These are phyloP conservation scores for Diaporthe destruens DNA, from an alignment of 2,329 filamentous ascomycete genomes.

Conservation along the genomic window DNA sequence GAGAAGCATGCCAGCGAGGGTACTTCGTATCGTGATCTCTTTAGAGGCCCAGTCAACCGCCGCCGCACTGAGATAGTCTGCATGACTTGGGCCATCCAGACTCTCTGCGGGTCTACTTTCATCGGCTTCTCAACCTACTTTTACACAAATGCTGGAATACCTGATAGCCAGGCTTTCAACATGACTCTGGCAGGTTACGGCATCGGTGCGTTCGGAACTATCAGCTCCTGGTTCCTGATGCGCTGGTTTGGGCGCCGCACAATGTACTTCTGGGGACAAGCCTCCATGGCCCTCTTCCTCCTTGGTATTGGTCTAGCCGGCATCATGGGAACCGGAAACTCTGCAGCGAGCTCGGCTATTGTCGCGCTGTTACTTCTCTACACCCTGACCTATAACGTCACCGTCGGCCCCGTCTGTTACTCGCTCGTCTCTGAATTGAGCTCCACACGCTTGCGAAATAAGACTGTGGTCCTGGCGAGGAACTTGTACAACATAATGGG, in stretches of 20 bases:
- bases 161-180: slow-evolving; percentile 57
- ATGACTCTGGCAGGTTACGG: slow-evolving; percentile 62
- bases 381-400: slow-evolving; percentile 59
- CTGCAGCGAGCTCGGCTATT: slow-evolving; percentile 54
- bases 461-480: slow-evolving; percentile 60
- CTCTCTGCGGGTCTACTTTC: slow-evolving; percentile 61
- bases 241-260: slow-evolving; percentile 61
- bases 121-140: slow-evolving; percentile 65
- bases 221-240: slow-evolving; percentile 65
- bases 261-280: slow-evolving; percentile 60
- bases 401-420: slow-evolving; percentile 61
- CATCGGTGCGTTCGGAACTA: slow-evolving; percentile 64
- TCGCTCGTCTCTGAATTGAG: slow-evolving; percentile 59
- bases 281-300: slow-evolving; percentile 56
- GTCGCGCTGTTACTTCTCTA: slow-evolving; percentile 61
- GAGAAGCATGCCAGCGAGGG: slow-evolving; percentile 59
- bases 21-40: slow-evolving; percentile 63
- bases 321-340: slow-evolving; percentile 38
- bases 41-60: slow-evolving; percentile 61
- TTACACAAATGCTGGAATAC: slow-evolving; percentile 59
- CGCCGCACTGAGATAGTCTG: slow-evolving; percentile 67
- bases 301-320: slow-evolving; percentile 22
- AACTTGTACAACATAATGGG: slow-evolving; percentile 62
- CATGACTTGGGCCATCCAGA: slow-evolving; percentile 63
- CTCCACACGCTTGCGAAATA: slow-evolving; percentile 59